Conservation (phyloP, 2,329 filamentous ascomycete genomes). For the Fusarium sambucinum region DNA sequence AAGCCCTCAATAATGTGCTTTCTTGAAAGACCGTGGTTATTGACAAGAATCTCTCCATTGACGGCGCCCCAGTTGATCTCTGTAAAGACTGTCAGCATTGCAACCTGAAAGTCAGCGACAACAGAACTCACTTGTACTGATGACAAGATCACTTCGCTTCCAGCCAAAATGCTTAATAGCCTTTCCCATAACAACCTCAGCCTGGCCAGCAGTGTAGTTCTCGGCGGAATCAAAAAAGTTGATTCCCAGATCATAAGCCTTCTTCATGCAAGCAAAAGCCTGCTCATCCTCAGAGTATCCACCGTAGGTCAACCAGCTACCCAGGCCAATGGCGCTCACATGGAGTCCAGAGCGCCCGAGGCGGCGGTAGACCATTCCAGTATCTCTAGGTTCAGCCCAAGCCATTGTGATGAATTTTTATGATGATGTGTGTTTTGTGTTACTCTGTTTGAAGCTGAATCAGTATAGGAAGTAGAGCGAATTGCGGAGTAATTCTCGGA, state of each 20-base stretch:
- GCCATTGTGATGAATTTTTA: slow-evolving; percentile 52
- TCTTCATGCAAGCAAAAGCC: slow-evolving; percentile 71
- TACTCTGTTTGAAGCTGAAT: not conserved
- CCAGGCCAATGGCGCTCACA: slow-evolving; percentile 75
- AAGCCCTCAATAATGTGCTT: slow-evolving; percentile 73
- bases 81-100: slow-evolving; percentile 29
- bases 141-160: slow-evolving; percentile 71
- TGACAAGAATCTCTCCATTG: slow-evolving; percentile 71
- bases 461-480: not conserved
- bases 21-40: slow-evolving; percentile 74
- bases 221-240: slow-evolving; percentile 75
- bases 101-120: accelerated
- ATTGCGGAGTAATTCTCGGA: slow-evolving; percentile 41
- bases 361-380: slow-evolving; percentile 59
- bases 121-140: slow-evolving; percentile 63
- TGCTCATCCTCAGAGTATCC: slow-evolving; percentile 73
- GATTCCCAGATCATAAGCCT: slow-evolving; percentile 69
- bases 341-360: slow-evolving; percentile 69
- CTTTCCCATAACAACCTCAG: slow-evolving; percentile 72
- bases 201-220: slow-evolving; percentile 70
- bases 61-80: slow-evolving; percentile 74
- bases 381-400: slow-evolving; percentile 59
- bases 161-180: slow-evolving; percentile 71
- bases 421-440: slow-evolving; percentile 4
- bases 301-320: slow-evolving; percentile 75